phyloP scores from a whole-genome alignment of 2,329 filamentous ascomycete species.

The Claviceps arundinis region DNA sequence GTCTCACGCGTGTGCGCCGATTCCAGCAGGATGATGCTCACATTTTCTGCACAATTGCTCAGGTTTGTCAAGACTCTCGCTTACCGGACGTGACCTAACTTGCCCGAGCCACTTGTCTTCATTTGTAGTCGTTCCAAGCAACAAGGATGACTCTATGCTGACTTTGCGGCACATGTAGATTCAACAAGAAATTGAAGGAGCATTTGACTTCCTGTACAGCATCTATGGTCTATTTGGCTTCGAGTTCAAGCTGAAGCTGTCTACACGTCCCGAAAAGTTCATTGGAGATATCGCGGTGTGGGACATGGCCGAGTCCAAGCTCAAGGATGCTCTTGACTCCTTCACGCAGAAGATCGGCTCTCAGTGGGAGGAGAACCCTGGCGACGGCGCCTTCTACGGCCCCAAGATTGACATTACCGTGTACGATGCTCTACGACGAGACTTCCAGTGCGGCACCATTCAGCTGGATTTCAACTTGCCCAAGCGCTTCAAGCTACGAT shows the following conservation, averaged over 20 bases:
- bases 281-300: conserved; percentile 79
- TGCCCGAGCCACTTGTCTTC: too few relatives aligned
- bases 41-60: conserved; percentile 60
- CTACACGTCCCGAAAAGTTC: conserved; percentile 77
- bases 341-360: conserved; percentile 51
- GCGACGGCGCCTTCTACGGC: conserved; percentile 95
- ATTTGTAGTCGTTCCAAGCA: neutral
- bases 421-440: conserved; percentile 70
- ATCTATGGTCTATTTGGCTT: conserved; percentile 51
- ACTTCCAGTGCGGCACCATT: conserved; percentile 54
- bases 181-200: conserved; percentile 47
- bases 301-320: conserved; percentile 73
- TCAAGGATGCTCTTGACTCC: conserved; percentile 65
- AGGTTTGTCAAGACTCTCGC: conserved; percentile 11
- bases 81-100: too few relatives aligned
- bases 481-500: conserved; percentile 27
- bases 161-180: conserved; percentile 14
- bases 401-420: conserved; percentile 98
- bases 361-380: conserved; percentile 82
- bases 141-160: neutral
- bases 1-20: conserved; percentile 79
- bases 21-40: conserved; percentile 97
- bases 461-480: conserved; percentile 82
- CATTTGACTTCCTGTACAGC: conserved; percentile 76
- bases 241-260: conserved; percentile 87